Evolutionary conservation across 179 eudicot species (phyloP), one percentile per base, ranked within the genome.

Genomic region (Corrigiola litoralis): DNA sequence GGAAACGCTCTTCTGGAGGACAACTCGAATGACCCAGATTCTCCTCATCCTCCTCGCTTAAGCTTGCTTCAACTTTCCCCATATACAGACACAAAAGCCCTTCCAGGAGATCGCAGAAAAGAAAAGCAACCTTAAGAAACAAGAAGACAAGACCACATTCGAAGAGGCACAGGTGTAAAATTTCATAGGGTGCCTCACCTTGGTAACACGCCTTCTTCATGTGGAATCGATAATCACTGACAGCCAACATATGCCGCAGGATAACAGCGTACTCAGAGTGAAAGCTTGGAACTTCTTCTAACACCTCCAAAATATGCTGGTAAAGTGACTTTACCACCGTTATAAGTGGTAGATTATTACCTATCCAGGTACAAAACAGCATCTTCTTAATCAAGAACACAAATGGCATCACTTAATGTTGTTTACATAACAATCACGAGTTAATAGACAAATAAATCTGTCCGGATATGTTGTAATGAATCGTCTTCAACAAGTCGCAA

Each of bases 211-310:
- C 78, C 77, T 82, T 90, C 77, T 86, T 78, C 81, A 84, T 72
- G 78, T 94, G 96, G 77, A 94, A 86, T 42, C 85, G 86, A 71
- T 87, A 85, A 58, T 84, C 85, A 69, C 60, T 76, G 53, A 77
- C 80, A 21, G 79, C 79, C 80, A 94, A 71, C 73, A 94, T 79
- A 79, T 80, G 89, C 33, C 96, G 84, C 18, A 94, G 80, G 58
- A 94, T 85, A 71, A 74, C 74, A 68, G 91, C 90, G 48, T 94
- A 94, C 72, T 94, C 99, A 6, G 89, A 83, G 61, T 87, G 97
- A 77, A 90, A 94, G 77, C 87, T 84, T 20, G 96, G 91, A 67
- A 81, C 85, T 58, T 90, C 91, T 67, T 80, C 82, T 37, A 90
- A 63, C 69, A 90, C 85, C 66, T 94, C 99, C 80, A 77, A 81